These are phyloP conservation scores for Strigomonas culicis DNA, from an alignment of 208 protist species.

Conservation along the genomic window DNA sequence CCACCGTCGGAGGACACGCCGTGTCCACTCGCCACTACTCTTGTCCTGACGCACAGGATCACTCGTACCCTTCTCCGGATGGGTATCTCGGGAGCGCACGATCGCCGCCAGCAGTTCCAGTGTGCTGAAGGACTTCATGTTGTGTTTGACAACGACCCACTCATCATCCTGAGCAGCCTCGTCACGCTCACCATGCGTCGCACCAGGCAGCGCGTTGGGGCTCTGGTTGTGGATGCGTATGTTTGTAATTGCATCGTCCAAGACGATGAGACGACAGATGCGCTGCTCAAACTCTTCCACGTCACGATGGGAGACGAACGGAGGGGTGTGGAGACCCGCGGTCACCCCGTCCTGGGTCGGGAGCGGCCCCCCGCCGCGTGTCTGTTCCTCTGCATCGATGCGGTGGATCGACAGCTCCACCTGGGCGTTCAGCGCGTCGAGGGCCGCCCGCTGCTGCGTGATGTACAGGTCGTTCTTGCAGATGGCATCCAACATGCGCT, in stretches of 20 bases:
- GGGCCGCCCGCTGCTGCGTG: neutral
- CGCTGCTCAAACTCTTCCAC: constrained; percentile 4
- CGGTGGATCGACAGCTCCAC: too few species aligned
- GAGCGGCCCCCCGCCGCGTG: neutral
- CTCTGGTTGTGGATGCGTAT: neutral
- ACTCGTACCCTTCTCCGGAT: neutral
- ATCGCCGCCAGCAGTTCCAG: neutral
- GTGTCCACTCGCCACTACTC: too few species aligned
- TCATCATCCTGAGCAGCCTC: neutral
- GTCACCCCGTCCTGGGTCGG: neutral
- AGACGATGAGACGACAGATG: neutral
- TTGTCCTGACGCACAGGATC: neutral
- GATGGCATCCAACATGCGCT: neutral
- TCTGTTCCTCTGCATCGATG: too few species aligned
- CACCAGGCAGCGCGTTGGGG: neutral
- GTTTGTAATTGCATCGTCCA: neutral
- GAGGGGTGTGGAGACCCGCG: too few species aligned
- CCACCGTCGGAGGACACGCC: neutral
- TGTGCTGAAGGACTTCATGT: neutral
- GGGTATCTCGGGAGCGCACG: neutral
- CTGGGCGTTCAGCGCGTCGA: neutral
- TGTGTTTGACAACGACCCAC: neutral
- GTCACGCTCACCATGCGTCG: neutral
- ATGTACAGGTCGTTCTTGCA: neutral
- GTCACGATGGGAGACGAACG: neutral